These are phyloP conservation scores for Plasmodium inui DNA, from an alignment of 169 alveolate species.

Conservation along the genomic window DNA sequence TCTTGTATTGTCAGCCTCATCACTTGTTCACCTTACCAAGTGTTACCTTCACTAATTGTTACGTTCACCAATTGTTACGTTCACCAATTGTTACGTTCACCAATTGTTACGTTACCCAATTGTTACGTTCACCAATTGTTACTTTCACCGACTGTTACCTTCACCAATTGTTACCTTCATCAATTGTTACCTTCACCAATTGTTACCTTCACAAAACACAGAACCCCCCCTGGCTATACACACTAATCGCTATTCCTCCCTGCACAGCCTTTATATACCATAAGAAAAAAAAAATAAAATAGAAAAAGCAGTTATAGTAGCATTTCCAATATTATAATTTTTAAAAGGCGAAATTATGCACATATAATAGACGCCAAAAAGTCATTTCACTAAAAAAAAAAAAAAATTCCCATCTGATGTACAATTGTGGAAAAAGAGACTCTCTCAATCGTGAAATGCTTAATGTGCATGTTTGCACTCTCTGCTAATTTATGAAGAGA, in stretches of 20 bases:
- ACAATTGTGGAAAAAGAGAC: neutral
- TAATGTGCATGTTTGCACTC: neutral
- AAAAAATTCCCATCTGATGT: neutral
- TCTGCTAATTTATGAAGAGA: neutral
- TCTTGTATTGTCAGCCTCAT: too few relatives aligned
- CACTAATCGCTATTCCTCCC: neutral
- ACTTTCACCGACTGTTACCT: neutral
- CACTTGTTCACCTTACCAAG: neutral
- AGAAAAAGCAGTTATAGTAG: neutral
- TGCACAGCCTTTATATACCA: neutral
- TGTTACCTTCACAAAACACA: neutral
- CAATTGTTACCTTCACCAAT: neutral
- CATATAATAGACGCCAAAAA: neutral
- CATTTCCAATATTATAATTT: neutral
- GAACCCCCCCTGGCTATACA: neutral
- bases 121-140: neutral
- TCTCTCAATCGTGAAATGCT: neutral
- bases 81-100: neutral
- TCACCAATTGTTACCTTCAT: neutral
- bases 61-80: neutral
- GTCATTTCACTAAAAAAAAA: neutral
- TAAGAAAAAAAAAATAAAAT: neutral
- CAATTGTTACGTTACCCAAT: neutral
- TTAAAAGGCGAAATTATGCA: neutral
- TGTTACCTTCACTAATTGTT: neutral